Percentiles rank a stretch among this genome's conserved stretches.
These are phyloP conservation scores for Termitomyces heimii DNA, from an alignment of 768 basidiomycete species.

Conservation along the genomic window DNA sequence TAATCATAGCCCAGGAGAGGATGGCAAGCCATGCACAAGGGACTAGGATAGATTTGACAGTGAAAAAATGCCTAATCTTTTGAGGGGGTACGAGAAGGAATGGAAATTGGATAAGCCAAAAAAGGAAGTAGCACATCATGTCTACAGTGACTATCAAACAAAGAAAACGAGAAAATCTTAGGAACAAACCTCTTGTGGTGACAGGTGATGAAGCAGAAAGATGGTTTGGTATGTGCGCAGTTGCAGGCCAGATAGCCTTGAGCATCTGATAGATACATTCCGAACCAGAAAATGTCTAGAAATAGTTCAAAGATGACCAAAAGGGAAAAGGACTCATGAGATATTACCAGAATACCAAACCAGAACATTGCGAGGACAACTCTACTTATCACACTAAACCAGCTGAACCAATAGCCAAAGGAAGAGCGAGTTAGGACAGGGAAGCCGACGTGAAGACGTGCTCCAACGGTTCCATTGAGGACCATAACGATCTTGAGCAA, in stretches of 20 bases:
- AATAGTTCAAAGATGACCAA: neutral
- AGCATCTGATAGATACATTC: conserved; percentile 79
- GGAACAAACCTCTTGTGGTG: conserved; percentile 47
- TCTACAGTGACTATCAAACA: conserved; percentile 26
- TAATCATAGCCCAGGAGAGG: conserved; percentile 75
- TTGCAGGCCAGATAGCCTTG: conserved; percentile 79
- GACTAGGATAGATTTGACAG: conserved; percentile 60
- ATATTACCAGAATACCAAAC: conserved; percentile 65
- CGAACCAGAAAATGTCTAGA: conserved; percentile 52
- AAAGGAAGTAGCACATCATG: conserved; percentile 73
- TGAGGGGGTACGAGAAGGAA: conserved; percentile 75
- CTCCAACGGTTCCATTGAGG: conserved; percentile 73
- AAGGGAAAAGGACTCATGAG: neutral
- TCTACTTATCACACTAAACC: conserved; percentile 77
- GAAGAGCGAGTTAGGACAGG: conserved; percentile 77
- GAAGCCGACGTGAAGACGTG: conserved; percentile 73
- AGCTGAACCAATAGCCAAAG: conserved; percentile 88
- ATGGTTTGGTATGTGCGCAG: conserved; percentile 57
- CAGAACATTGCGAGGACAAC: conserved; percentile 77
- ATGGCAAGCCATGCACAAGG: conserved; percentile 64
- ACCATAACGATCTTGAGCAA: conserved; percentile 46
- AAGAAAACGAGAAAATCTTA: neutral
- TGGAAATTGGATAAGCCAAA: conserved; percentile 74
- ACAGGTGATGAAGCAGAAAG: conserved; percentile 53
- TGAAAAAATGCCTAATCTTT: conserved; percentile 71